Conservation (phyloP, 495 filamentous ascomycete genomes). For the Penicillium paradoxum region DNA sequence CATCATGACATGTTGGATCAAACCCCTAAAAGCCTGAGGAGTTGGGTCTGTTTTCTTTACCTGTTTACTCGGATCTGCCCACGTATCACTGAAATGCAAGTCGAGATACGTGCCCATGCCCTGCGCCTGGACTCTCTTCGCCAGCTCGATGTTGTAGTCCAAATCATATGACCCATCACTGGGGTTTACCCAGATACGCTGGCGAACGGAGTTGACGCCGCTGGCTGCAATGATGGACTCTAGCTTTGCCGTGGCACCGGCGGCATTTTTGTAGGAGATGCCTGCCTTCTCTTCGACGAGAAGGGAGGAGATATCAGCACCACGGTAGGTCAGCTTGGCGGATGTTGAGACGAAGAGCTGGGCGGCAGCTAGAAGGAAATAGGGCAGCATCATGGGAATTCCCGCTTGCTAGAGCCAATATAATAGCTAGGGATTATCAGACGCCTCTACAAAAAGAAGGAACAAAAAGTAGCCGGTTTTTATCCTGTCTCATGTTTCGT, state of each 20-base stretch:
- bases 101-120: conserved; percentile 64
- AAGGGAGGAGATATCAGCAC: conserved; percentile 71
- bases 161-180: conserved; percentile 60
- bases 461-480: neutral
- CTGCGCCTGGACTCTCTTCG: conserved; percentile 56
- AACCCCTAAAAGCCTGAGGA: neutral
- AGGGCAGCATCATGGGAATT: conserved; percentile 15
- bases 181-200: conserved; percentile 70
- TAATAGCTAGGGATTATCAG: no score
- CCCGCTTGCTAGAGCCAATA: no score
- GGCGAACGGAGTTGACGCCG: conserved; percentile 67
- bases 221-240: conserved; percentile 59
- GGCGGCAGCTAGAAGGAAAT: conserved; percentile 20
- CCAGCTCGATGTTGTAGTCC: conserved; percentile 64
- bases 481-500: neutral
- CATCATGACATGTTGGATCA: neutral
- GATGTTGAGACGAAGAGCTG: conserved; percentile 19
- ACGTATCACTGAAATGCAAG: conserved; percentile 68
- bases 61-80: conserved; percentile 46
- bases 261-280: conserved; percentile 52
- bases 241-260: conserved; percentile 48
- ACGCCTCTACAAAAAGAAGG: no score
- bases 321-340: conserved; percentile 56
- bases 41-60: conserved; percentile 12
- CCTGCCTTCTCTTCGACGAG: conserved; percentile 59